These are phyloP conservation scores for Acer negundo DNA, from an alignment of 345 rosid species.

Conservation along the genomic window DNA sequence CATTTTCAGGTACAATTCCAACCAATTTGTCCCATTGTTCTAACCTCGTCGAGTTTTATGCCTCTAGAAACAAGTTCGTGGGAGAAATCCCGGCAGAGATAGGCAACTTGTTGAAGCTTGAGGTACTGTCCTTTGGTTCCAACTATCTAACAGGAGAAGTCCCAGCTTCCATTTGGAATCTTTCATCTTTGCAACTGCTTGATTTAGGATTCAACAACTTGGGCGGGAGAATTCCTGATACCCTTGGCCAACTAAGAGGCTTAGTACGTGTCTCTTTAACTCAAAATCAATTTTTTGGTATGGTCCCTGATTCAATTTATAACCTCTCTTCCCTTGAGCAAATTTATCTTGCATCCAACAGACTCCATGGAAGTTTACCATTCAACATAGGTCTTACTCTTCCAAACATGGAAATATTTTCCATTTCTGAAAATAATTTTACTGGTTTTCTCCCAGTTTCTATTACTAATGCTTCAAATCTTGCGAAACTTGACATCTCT, in stretches of 20 bases:
- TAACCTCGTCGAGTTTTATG: background rate
- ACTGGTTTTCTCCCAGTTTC: too few relatives aligned
- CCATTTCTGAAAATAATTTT: background rate
- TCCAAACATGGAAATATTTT: background rate
- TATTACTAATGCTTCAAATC: conserved; percentile 22
- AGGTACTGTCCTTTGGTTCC: rapidly evolving
- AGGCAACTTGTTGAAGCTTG: conserved; percentile 17
- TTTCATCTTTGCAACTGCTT: background rate
- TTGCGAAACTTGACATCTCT: too few relatives aligned
- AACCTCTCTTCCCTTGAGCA: conserved; percentile 4
- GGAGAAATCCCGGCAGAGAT: conserved; percentile 23
- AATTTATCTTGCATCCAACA: background rate
- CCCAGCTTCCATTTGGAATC: conserved; percentile 15
- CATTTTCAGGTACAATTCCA: conserved; percentile 17
- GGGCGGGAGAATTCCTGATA: background rate
- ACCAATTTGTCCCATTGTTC: conserved; percentile 21
- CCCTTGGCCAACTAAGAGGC: conserved; percentile 2
- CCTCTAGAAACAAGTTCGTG: background rate
- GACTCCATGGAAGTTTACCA: conserved; percentile 2
- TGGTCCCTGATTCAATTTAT: background rate
- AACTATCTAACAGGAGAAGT: conserved; percentile 23
- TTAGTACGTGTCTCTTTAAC: rapidly evolving
- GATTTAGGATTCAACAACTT: rapidly evolving
- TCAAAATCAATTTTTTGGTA: background rate
- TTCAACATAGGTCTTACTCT: background rate